A percentile compares a stretch with the other conserved stretches of the same genome.
Evolutionary conservation across 305 asterid species (phyloP).

Genomic region (Plantago lanceolata): DNA sequence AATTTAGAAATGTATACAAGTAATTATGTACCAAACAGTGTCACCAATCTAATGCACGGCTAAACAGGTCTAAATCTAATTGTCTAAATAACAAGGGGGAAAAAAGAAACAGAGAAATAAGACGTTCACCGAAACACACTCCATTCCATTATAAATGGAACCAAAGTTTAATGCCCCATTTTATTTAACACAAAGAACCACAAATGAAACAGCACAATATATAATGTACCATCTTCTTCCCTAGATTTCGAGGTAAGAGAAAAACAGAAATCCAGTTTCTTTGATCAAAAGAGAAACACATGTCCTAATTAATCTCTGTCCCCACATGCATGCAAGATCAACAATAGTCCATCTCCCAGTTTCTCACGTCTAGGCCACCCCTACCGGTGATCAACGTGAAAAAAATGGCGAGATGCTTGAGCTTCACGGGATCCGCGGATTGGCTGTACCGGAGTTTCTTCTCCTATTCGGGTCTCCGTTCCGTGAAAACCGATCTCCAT

Average conservation of each 20-base stretch:
- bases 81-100: background rate
- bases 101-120: background rate
- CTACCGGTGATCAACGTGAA: background rate
- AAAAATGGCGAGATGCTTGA: conserved; percentile 50
- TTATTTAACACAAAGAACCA: background rate
- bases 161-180: background rate
- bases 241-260: background rate
- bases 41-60: no score
- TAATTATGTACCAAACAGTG: no score
- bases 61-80: no score
- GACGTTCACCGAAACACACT: background rate
- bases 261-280: background rate
- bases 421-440: conserved; percentile 80
- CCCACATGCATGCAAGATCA: background rate
- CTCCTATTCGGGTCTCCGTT: conserved; percentile 67
- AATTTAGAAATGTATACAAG: no score
- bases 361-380: background rate
- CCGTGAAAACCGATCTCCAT: conserved; percentile 47
- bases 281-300: background rate
- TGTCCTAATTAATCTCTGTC: background rate
- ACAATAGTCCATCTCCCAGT: background rate
- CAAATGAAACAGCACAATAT: background rate
- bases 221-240: no score
- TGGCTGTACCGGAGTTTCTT: conserved; percentile 66
- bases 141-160: background rate